Evolutionary conservation across 129 eudicot species (phyloP), one percentile per base, ranked within the genome.

Genomic region (Pseudognaphalium luteoalbum): DNA sequence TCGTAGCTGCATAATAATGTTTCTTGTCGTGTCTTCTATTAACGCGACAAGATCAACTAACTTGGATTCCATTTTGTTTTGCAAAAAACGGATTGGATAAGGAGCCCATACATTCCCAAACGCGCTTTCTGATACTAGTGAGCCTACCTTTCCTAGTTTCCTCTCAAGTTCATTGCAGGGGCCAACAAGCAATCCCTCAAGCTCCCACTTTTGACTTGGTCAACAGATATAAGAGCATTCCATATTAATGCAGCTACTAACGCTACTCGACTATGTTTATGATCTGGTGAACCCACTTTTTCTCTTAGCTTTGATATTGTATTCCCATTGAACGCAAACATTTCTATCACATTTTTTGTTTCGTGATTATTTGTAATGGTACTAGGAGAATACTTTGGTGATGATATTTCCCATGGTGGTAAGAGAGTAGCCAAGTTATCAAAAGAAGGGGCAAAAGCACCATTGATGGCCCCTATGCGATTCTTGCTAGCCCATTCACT

Each of bases 81-180:
- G 78, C 32, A 52, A 20, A 63, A 54, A 76, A 6, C 64, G 56
- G 16, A 82, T 73, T 7, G 71, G 51, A 37, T 80, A 70, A 50
- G 80, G 81, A 47, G n/a, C 1, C 79, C 75, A 83, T 7, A 68
- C 29, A 30, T 74, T 74, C 32, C 83, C 86, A 14, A 83, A 83
- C 6, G 69, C 52, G 29, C 59, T 78, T 51, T 51, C 65, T 0
- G 73, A 79, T 8, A 66, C 32, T 2, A 76, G 73, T 14, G 74
- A 61, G 5, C 65, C 47, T 7, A 14, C 32, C 39, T 80, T 78
- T 22, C 81, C 76, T n/a, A n/a, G n/a, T n/a, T n/a, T n/a, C n/a
- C n/a, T n/a, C 83, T 79, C 11, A 83, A 37, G 39, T 41, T 74
- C 28, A 83, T 33, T 0, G 86, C 83, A 7, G 75, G 79, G 8